A percentile compares a stretch with the other conserved stretches of the same genome.
These are phyloP conservation scores for Apiotrichum domesticum DNA, from an alignment of 1,284 basidiomycete species.

Conservation along the genomic window DNA sequence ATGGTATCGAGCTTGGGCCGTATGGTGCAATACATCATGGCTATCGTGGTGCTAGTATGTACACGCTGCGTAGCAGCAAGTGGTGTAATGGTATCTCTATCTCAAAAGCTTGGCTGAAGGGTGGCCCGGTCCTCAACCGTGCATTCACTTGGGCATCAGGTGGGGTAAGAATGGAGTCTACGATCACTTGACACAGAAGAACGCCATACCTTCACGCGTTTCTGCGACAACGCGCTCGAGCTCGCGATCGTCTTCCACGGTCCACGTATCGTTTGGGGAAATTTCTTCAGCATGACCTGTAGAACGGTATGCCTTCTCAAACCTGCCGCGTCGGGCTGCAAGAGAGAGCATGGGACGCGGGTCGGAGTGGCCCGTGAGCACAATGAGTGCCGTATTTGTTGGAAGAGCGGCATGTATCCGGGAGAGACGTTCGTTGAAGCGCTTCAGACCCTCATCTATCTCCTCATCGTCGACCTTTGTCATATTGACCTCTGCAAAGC, in stretches of 20 bases:
- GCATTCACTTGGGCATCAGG: not conserved
- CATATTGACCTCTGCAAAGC: not conserved
- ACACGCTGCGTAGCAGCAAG: not conserved
- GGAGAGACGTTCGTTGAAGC: conserved; percentile 59
- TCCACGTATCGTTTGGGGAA: conserved; percentile 43
- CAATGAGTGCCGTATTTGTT: conserved; percentile 66
- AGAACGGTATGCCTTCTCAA: conserved; percentile 61
- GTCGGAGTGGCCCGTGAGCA: conserved; percentile 81
- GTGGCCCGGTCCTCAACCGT: not conserved
- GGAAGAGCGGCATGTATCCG: conserved; percentile 64
- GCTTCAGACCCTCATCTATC: conserved; percentile 25
- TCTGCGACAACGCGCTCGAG: conserved; percentile 71
- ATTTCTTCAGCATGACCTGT: conserved; percentile 52
- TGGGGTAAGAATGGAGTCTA: not conserved
- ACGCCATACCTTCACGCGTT: conserved; percentile 71
- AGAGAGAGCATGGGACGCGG: conserved; percentile 69
- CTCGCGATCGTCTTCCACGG: conserved; percentile 63
- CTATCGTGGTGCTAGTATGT: not conserved
- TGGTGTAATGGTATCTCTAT: not conserved
- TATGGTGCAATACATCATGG: not conserved
- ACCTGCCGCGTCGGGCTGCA: conserved; percentile 61
- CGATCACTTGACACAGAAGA: conserved; percentile 64
- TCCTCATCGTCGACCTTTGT: conserved; percentile 5
- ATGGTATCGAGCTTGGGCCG: no score
- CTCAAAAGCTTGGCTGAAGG: no score